Evolutionary conservation across 352 stramenopile genomes (phyloP), one percentile per base, ranked within the genome.

Genomic region (Globisporangium perplexum): DNA sequence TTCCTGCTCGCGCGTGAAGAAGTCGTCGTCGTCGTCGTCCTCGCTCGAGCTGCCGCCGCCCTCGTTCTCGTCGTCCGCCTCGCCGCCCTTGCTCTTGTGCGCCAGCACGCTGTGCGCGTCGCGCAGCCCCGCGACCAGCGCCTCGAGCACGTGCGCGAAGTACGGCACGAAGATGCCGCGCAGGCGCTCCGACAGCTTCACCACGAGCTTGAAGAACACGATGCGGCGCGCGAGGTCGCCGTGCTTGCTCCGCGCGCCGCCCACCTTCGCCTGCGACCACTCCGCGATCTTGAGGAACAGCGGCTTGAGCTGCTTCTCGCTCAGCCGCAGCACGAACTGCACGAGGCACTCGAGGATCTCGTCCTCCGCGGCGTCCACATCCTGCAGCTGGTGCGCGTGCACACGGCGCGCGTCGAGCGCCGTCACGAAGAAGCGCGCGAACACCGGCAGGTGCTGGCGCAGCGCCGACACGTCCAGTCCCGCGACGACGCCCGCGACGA

Each of bases 91-190:
- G 24, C 55, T 55, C 57, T 84, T 86, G 42, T 72, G 71, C 53
- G 67, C 58, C 28, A 92, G 36, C 35, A 72, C 66, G 11, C 70
- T 67, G 12, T 68, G 74, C 39, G 74, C 86, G 20, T 87, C 75
- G 15, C 59, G 55, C 28, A 93, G 61, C 1, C 66, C 64, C 0
- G 59, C 59, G 26, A 73, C 77, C 36, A 90, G 57, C 31, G 83
- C 68, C 36, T 88, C 74, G 39, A 93, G 47, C 39, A 91, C 63
- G 58, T 94, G 83, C 1, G 75, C 79, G 55, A 83, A 96, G 69
- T 94, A 96, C 45, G 84, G 86, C 49, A 96, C 84, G 42, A 96
- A 94, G 51, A 96, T 96, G 50, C 83, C 83, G 55, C 82, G 83
- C 39, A 96, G 67, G 7, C 77, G 75, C 45, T 90, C 77, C 55